phyloP scores from a whole-genome alignment of 2,329 filamentous ascomycete species.

The Macrophomina pseudophaseolina region DNA sequence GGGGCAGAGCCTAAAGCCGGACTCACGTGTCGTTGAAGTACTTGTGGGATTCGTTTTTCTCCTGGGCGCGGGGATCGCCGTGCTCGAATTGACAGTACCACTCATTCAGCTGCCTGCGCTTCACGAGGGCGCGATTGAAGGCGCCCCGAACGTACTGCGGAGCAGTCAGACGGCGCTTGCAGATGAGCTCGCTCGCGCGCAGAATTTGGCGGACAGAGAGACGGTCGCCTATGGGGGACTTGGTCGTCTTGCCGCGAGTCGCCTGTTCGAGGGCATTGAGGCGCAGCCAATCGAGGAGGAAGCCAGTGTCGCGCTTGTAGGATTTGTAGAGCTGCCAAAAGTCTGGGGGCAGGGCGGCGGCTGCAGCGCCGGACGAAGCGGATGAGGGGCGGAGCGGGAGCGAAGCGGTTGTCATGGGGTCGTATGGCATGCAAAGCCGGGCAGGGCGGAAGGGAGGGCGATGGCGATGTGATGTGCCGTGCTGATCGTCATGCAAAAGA shows the following conservation, averaged over 20 bases:
- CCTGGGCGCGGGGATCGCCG: not conserved
- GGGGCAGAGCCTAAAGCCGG: not conserved
- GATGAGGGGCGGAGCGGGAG: not conserved
- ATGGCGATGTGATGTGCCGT: not conserved
- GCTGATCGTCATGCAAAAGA: not conserved
- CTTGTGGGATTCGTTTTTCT: not conserved
- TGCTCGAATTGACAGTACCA: conserved; percentile 7
- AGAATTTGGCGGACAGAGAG: not conserved
- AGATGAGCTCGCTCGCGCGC: conserved; percentile 13
- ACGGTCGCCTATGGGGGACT: not conserved
- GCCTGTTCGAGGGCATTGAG: not conserved
- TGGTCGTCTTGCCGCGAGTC: not conserved
- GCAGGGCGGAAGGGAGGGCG: not conserved
- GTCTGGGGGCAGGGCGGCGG: not conserved
- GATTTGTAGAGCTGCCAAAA: conserved; percentile 19
- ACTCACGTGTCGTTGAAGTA: conserved; percentile 12
- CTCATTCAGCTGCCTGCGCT: conserved; percentile 10
- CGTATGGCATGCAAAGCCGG: not conserved
- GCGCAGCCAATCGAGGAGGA: conserved; percentile 10
- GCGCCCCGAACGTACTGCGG: conserved; percentile 8
- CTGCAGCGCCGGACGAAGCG: not conserved
- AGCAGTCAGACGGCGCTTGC: conserved; percentile 6
- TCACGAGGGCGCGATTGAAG: conserved; percentile 21
- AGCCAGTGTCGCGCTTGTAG: conserved; percentile 12
- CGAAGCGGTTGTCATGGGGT: not conserved